Evolutionary conservation across 164 flowering plant species (phyloP).

Genomic region (Umbilicus rupestris): DNA sequence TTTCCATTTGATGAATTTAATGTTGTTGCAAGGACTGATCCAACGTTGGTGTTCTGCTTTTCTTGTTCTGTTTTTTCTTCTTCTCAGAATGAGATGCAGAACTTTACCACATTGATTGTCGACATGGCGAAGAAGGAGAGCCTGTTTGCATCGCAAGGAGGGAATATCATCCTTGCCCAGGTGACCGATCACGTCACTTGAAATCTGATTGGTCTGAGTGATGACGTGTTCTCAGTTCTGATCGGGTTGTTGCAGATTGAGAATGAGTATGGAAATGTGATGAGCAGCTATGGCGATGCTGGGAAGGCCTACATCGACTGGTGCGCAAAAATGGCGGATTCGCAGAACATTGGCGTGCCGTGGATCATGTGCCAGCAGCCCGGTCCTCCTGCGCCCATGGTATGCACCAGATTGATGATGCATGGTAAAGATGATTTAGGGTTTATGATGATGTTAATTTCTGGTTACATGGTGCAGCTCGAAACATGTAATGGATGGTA

Average conservation of each 20-base stretch:
- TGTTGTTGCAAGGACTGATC: background rate
- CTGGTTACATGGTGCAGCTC: conserved; percentile 24
- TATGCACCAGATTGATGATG: conserved; percentile 9
- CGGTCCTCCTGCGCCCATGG: conserved; percentile 51
- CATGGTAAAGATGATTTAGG: background rate
- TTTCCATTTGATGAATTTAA: background rate
- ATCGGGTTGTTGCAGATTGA: conserved; percentile 31
- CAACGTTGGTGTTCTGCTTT: background rate
- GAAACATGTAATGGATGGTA: conserved; percentile 74
- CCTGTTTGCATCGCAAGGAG: conserved; percentile 55
- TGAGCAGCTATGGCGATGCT: conserved; percentile 33
- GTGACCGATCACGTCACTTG: too few relatives aligned
- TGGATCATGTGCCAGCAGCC: conserved; percentile 66
- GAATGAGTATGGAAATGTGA: conserved; percentile 51
- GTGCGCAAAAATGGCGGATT: conserved; percentile 47
- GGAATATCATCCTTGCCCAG: conserved; percentile 47
- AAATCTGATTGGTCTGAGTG: background rate
- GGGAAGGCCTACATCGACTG: conserved; percentile 49
- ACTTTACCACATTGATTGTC: conserved; percentile 39
- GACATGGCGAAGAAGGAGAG: conserved; percentile 37
- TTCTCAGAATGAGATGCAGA: conserved; percentile 43
- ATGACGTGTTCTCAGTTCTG: background rate
- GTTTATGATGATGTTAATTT: background rate
- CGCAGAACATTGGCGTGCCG: conserved; percentile 44
- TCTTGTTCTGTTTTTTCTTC: background rate